These are phyloP conservation scores for Porphyridium purpureum DNA, from an alignment of 23 red algal species.

Conservation along the genomic window DNA sequence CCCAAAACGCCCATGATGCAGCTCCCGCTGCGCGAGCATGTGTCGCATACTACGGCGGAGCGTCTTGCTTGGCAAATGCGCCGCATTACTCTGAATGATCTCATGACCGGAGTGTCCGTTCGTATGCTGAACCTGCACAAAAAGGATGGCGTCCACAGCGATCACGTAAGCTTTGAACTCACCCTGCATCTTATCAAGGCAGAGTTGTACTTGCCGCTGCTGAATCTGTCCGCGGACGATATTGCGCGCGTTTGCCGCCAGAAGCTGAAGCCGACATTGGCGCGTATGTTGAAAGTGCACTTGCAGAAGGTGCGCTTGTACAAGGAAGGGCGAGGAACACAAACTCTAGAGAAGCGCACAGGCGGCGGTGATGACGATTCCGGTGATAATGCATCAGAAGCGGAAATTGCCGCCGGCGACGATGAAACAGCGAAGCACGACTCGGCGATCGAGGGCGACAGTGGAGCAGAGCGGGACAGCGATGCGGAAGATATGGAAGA, in stretches of 20 bases:
- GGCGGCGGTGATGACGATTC: too few relatives aligned
- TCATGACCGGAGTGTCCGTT: background rate
- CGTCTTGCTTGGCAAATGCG: background rate
- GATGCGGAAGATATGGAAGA: conserved; percentile 1
- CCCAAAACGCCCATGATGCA: conserved; percentile 88
- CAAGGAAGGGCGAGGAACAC: too few relatives aligned
- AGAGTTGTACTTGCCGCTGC: too few relatives aligned
- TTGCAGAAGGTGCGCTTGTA: conserved; percentile 1
- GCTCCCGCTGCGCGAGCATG: conserved; percentile 22
- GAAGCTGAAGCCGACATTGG: background rate
- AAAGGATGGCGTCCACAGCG: too few relatives aligned
- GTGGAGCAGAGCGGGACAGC: background rate
- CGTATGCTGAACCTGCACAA: too few relatives aligned
- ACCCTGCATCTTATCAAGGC: too few relatives aligned
- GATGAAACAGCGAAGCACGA: background rate
- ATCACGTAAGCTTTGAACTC: too few relatives aligned
- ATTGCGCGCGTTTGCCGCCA: too few relatives aligned
- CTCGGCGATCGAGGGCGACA: background rate
- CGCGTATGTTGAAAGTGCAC: conserved; percentile 5
- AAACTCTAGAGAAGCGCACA: too few relatives aligned
- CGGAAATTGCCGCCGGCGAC: background rate
- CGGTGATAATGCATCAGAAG: background rate
- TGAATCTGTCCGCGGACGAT: too few relatives aligned
- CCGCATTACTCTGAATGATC: background rate
- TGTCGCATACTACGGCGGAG: background rate